Percentiles rank a stretch among this genome's conserved stretches.
Conservation (phyloP, 345 rosid species). For the Lepidium africanum region DNA sequence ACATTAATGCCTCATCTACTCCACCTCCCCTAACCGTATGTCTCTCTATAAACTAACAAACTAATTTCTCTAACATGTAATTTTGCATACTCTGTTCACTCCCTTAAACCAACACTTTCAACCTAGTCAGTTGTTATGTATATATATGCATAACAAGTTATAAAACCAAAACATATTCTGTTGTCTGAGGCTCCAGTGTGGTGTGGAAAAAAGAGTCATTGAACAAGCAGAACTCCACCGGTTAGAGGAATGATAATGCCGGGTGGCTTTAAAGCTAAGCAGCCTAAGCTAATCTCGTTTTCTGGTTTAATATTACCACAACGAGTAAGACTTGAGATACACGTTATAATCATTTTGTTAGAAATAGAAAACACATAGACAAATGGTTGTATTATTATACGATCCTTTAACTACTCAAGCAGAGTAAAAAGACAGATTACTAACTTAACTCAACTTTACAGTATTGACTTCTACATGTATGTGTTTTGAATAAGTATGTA, state of each 20-base stretch:
- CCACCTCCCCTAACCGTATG: not conserved
- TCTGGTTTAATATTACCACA: not conserved
- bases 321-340: not conserved
- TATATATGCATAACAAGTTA: too few species aligned
- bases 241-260: too few species aligned
- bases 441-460: constrained; percentile 4
- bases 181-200: not conserved
- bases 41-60: not conserved
- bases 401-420: constrained; percentile 1
- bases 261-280: not conserved
- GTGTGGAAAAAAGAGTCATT: too few species aligned
- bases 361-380: not conserved
- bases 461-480: not conserved
- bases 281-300: not conserved
- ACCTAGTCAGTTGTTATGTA: constrained; percentile 1
- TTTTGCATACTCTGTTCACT: not conserved
- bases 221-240: too few species aligned
- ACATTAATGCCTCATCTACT: constrained; percentile 15
- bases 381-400: not conserved
- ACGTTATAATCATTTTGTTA: not conserved
- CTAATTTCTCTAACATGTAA: not conserved
- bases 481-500: constrained; percentile 1
- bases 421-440: not conserved
- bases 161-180: not conserved
- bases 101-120: not conserved